These are phyloP conservation scores for Myrica gale DNA, from an alignment of 306 rosid genomes.

Conservation along the genomic window DNA sequence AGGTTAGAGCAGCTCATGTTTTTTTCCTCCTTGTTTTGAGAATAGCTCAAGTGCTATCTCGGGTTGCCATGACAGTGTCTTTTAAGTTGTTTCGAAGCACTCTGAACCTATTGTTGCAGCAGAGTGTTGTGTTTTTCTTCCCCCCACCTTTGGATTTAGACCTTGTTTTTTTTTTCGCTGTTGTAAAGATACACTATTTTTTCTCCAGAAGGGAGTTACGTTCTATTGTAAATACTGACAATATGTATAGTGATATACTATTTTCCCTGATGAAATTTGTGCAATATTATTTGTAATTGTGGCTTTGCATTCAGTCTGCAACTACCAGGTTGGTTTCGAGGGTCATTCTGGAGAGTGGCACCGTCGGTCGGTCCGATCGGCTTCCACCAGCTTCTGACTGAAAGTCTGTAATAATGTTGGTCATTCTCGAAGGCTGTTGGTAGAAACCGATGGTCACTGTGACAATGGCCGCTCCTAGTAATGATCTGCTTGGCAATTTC, in stretches of 20 bases:
- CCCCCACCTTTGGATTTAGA: constrained; percentile 38
- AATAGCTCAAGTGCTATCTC: constrained; percentile 46
- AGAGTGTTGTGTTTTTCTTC: constrained; percentile 38
- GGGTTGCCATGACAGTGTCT: constrained; percentile 30
- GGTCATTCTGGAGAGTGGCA: too few relatives aligned
- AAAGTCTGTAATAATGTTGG: too few relatives aligned
- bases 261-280: not conserved
- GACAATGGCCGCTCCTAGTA: too few relatives aligned
- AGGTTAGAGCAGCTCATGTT: constrained; percentile 28
- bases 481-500: too few relatives aligned
- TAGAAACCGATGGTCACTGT: too few relatives aligned
- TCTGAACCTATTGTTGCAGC: constrained; percentile 40
- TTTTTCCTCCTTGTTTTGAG: constrained; percentile 52
- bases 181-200: constrained; percentile 27
- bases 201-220: constrained; percentile 41
- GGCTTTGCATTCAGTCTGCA: not conserved
- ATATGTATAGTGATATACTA: constrained; percentile 14
- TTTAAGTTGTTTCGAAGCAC: constrained; percentile 55
- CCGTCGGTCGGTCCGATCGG: too few relatives aligned
- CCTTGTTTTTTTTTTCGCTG: constrained; percentile 1
- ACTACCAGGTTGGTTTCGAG: not conserved
- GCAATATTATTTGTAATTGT: not conserved
- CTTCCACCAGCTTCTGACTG: too few relatives aligned
- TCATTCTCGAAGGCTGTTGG: too few relatives aligned
- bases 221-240: constrained; percentile 26